Evolutionary conservation across 108 stramenopile genomes (phyloP), one percentile per base, ranked within the genome.

Genomic region (Cyclostephanos invisitatus): DNA sequence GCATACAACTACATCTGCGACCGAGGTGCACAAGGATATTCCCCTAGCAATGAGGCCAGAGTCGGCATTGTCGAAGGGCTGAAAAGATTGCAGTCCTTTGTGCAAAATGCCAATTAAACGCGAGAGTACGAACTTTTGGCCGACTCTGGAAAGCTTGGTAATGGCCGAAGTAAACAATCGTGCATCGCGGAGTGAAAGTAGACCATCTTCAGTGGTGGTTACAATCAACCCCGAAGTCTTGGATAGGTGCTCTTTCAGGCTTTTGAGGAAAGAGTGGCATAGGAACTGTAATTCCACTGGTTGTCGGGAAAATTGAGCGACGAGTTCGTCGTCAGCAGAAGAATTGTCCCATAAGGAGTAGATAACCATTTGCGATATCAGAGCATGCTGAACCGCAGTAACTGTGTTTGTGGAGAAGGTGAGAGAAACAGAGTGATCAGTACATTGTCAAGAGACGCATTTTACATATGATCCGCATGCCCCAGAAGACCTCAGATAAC

Each of bases 41-140:
- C 80, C 75, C 25, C 92, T 82, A 3, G 89, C 87, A 27, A 93
- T 10, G 66, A 93, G 74, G 3, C 68, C 68, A 25, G 86, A 83
- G 27, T 84, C 84, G n/a, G 28, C 18, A 28, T 75, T 66, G 4
- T 50, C 49, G 3, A 57, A 46, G 10, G 28, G 28, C 63, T 29
- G 17, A 35, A 58, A n/a, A 18, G 50, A 5, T 53, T 58, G 21
- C 18, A 89, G 10, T 22, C 65, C 69, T 10, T 75, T 54, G 1
- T 53, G 60, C 9, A 82, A 10, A 24, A 78, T 55, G 0, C 67
- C 53, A 38, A 85, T 47, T 2, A 89, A 38, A 42, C 72, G 79
- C 20, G 70, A 38, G 15, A 92, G 56, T 27, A 73, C 3, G 21
- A 49, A 49, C 14, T 36, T 62, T 54, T 88, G 86, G 22, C 73